Base-by-base conservation (phyloP, 495 filamentous ascomycete species). In the Acidomyces sp. region DNA sequence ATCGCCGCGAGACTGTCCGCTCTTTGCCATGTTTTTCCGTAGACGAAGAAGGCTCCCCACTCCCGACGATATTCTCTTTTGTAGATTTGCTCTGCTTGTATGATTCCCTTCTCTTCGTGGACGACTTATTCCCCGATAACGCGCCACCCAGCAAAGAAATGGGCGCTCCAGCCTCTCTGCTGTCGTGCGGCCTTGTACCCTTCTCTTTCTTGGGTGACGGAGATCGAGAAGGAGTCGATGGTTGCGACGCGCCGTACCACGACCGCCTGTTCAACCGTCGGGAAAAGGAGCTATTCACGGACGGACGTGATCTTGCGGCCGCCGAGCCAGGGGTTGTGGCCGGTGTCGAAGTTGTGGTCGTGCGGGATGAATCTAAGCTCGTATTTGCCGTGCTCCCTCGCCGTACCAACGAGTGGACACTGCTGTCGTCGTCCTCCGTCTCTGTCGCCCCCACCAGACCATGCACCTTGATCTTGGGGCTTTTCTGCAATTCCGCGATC, bases 401-500 rank as follows among this genome's bases (percentile, higher is more conserved):
- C 29, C 37, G 2, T 16, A 24, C 3, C 9, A 44, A 38, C 3
- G 43, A 43, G 2, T 33, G 18, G 12, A 35, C 12, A 17, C 43
- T 51, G 33, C 28, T 47, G 11, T 13, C 30, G 7, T 31, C 48
- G 24, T 46, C 43, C 13, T 39, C 43, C 1, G 13, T 6, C 11
- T n/a, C 31, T n/a, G n/a, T n/a, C 24, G 21, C 23, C 27, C 12
- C 7, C 21, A 39, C 19, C 15, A 18, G 6, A 34, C 28, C 18
- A 19, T 45, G 40, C 3, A 41, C 24, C 6, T 2, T 30, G 20
- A 47, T 46, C 33, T 47, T 39, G 6, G 48, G 35, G 22, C 34
- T 52, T 39, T 43, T 46, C 39, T 43, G 48, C 34, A 43, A 22
- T 37, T 52, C 40, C 4, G 43, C 48, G 6, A 39, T 37, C 33